Conservation (phyloP, 495 filamentous ascomycete genomes). For the Penicillium cataractarum region DNA sequence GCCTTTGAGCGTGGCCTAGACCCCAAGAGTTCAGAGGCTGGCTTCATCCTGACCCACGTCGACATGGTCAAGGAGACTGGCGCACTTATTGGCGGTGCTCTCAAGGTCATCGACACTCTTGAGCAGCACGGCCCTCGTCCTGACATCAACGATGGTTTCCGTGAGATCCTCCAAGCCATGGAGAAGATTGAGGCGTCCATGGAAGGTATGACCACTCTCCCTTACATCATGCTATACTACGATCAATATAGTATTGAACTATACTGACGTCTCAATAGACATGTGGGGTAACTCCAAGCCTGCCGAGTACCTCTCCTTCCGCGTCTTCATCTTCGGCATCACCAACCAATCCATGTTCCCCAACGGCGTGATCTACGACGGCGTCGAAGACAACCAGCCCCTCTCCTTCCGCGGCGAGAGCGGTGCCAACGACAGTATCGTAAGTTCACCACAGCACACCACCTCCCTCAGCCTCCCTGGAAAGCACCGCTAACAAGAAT, state of each 20-base stretch:
- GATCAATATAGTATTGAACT: too few relatives aligned
- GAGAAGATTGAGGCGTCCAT: conserved; percentile 73
- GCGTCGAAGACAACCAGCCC: conserved; percentile 68
- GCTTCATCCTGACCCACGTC: conserved; percentile 82
- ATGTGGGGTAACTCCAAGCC: conserved; percentile 90
- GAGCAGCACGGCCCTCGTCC: conserved; percentile 49
- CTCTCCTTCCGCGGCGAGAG: conserved; percentile 82
- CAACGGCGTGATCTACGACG: conserved; percentile 84
- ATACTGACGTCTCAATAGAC: conserved; percentile 41
- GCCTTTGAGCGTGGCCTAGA: conserved; percentile 88
- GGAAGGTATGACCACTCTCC: conserved; percentile 59
- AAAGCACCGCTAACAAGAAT: conserved; percentile 6
- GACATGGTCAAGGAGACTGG: conserved; percentile 84
- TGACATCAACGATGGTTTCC: conserved; percentile 65
- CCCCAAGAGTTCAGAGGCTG: conserved; percentile 84
- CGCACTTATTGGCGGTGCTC: conserved; percentile 67
- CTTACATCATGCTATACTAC: too few relatives aligned
- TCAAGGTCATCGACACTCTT: conserved; percentile 65
- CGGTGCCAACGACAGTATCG: conserved; percentile 86
- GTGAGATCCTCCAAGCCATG: conserved; percentile 63
- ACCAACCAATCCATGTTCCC: conserved; percentile 91
- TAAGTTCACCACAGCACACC: conserved; percentile 39
- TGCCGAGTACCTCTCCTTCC: conserved; percentile 75
- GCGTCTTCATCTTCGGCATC: conserved; percentile 94
- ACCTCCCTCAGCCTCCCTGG: background rate